Evolutionary conservation across 2,329 filamentous ascomycete species (phyloP), one percentile per base, ranked within the genome.

Genomic region (Cladobotryum protrusum): DNA sequence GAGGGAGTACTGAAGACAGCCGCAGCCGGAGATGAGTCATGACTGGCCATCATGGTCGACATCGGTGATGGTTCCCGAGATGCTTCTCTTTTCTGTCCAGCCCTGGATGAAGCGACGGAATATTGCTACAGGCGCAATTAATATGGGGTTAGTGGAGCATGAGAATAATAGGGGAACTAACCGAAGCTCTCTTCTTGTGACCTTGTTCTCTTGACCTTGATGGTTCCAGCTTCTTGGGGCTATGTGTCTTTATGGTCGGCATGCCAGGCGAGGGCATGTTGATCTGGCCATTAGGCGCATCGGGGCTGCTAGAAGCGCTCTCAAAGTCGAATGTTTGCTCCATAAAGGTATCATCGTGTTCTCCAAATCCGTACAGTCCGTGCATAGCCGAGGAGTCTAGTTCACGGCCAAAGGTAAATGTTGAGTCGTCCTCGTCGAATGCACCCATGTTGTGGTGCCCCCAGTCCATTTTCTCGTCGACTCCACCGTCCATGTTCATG

Each of bases 221-320:
- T 67, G 33, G 69, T 13, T 61, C 58, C 4, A 56, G 32, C 47
- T 58, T 63, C 14, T 53, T 57, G 3, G 65, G 58, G 44, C 56
- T 66, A 43, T 67, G 63, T 1, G 67, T 63, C 51, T 72, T 69
- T 52, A 70, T 69, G 20, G 60, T 67, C 32, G 70, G 65, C 67
- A 73, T 75, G 43, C 59, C 61, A n/a, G 68, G 68, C 6, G 72
- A 76, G 8, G 70, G 67, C 55, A 74, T 70, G 48, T 69, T 61
- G 9, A 54, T 47, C 34, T 54, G 61, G 13, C 51, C 53, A 11
- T 50, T 55, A 33, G 54, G 59, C 13, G 59, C 43, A 8, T 71
- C 74, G 5, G 81, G 79, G 53, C 79, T 85, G 56, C 74, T 81
- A 2, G 78, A 75, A 8, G 76, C 75, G 57, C 78, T 80, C 14